Base-by-base conservation (phyloP, 2,329 filamentous ascomycete genomes). In the Hypomyces rosellus region DNA sequence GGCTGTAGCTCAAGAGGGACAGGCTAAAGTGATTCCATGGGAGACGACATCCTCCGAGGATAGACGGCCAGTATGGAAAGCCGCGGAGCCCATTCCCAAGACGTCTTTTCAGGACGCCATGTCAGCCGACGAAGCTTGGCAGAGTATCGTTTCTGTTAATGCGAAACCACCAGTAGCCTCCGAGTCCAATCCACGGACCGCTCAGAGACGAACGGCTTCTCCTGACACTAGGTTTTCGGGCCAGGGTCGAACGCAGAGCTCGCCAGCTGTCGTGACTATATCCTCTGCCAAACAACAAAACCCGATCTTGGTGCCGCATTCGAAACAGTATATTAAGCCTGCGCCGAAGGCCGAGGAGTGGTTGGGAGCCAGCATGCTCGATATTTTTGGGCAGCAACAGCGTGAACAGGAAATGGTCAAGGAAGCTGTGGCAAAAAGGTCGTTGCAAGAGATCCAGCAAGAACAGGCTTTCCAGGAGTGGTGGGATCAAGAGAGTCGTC, bases 391-490 rank as follows among this genome's bases (percentile, higher is more conserved):
- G 7, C 84, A 95, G 62, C 90, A 99, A 68, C 82, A 86, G 65
- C 82, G 82, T 8, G 91, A 96, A 64, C 93, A 95, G 63, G 82
- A 89, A 51, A 80, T 82, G 15, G 84, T 95, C 54, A 85, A 82
- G 48, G 91, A 96, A 64, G 89, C 90, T 1, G 84, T 84, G 11
- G 88, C 90, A 2, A 96, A 95, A 69, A 81, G 92, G 50, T 93
- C 88, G 55, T 72, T 99, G 30, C 85, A 95, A 62, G 93, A 97
- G 55, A 99, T 99, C 52, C 93, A 99, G 65, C 84, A 93, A 57
- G 93, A 99, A 68, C 93, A 99, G 64, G 89, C 89, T 46, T 99
- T 99, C 65, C 89, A 96, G 64, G 85, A 95, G 65, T 96, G 91
- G 90, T 96, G 90, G 90, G 89, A 95, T 57, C 84, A 87, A 55